Base-by-base conservation (phyloP, 2,329 filamentous ascomycete genomes). In the Colletotrichum incanum region DNA sequence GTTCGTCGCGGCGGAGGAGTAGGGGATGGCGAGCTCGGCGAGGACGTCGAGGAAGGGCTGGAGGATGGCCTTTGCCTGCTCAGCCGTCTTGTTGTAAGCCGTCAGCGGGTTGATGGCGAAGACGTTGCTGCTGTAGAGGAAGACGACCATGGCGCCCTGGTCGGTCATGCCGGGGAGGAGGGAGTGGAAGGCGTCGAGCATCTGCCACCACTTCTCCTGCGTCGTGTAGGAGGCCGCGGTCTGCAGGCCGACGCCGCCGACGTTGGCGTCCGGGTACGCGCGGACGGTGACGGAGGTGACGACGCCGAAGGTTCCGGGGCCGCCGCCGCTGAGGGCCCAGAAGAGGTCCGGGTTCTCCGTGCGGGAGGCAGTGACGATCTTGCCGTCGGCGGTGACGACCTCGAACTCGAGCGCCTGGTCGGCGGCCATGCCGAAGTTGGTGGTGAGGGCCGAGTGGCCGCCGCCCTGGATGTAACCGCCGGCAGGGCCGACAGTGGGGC, bases 391-490 rank as follows among this genome's bases (percentile, higher is more conserved):
- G 9, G 86, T 88, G n/a, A 92, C 83, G 1, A 90, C 87, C 71
- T 90, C 84, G 65, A 83, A 88, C 73, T 87, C 83, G 2, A 93
- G 81, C 0, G 87, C 84, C 61, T 92, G 86, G 74, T 93, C 90
- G 0, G 89, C 89, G 16, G 80, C 87, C 0, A 93, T 82, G 7
- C 91, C 91, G 60, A 87, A 88, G n/a, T 78, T 81, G 1, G 86
- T 86, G 41, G 82, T 83, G 1, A 93, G 81, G 0, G 85, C 81
- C 0, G 84, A 86, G 76, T 91, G 89, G 0, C 91, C 91, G 18
- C 89, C 91, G 6, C 89, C 90, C 77, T 90, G 88, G 3, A 83
- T 86, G 75, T 88, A 92, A 1, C 90, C 90, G 20, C 90, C 91
- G 0, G 87, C 86, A 9, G 89, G 75, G 1, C 89, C 90, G 6